Evolutionary conservation across 1,139 yeast species (phyloP).

Genomic region (Blastobotrys niveus): DNA sequence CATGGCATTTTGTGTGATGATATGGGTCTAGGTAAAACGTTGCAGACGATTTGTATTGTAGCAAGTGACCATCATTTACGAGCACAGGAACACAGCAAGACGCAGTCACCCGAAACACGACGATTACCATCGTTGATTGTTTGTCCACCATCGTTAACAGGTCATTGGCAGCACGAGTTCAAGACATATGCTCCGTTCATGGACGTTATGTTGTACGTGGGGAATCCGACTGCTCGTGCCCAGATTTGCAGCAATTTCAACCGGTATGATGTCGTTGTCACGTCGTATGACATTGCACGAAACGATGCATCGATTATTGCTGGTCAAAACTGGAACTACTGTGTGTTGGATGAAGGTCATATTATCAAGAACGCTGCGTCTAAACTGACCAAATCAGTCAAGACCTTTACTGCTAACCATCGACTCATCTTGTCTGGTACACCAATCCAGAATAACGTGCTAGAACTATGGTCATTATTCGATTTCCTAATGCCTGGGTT

Average conservation of each 20-base stretch:
- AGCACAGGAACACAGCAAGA: conserved; percentile 54
- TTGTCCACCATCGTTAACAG: conserved; percentile 96
- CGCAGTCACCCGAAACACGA: conserved; percentile 62
- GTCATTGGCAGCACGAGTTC: conserved; percentile 98
- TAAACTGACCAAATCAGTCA: conserved; percentile 83
- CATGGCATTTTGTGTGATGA: conserved; percentile 98
- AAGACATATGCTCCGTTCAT: conserved; percentile 86
- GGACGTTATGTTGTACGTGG: conserved; percentile 81
- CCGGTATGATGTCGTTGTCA: conserved; percentile 76
- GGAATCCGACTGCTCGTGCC: conserved; percentile 74
- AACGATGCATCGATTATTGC: conserved; percentile 71
- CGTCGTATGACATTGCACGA: conserved; percentile 93
- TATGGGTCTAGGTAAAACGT: conserved; percentile 98
- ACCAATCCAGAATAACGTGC: conserved; percentile 94
- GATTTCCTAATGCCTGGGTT: conserved; percentile 99
- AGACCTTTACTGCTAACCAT: conserved; percentile 76
- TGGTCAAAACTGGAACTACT: conserved; percentile 73
- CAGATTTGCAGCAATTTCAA: conserved; percentile 49
- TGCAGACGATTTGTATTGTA: conserved; percentile 94
- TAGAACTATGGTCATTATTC: conserved; percentile 95
- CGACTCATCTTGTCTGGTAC: conserved; percentile 91
- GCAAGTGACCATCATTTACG: conserved; percentile 92
- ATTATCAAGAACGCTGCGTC: conserved; percentile 89
- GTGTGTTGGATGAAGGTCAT: conserved; percentile 97
- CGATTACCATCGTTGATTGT: conserved; percentile 78